Conservation (phyloP, 176 grass and related monocot genomes). For the Bonia amplexicaulis region DNA sequence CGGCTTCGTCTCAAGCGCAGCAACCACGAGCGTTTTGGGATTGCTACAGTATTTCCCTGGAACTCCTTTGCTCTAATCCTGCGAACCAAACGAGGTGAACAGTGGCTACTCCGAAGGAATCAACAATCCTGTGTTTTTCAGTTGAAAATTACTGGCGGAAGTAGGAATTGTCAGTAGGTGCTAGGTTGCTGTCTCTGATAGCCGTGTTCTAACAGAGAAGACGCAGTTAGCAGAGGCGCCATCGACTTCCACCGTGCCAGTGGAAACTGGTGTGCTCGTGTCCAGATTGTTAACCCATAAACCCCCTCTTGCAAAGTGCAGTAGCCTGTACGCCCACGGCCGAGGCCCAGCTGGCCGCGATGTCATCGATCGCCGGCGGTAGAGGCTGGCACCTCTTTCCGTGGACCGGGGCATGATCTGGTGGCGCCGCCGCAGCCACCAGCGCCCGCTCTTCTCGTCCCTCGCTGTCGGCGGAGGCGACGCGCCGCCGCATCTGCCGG, state of each 20-base stretch:
- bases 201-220: neutral
- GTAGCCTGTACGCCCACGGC: neutral
- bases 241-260: too few species aligned
- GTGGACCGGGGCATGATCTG: neutral
- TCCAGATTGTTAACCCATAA: slow-evolving; percentile 22
- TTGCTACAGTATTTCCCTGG: too few species aligned
- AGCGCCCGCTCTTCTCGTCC: slow-evolving; percentile 19
- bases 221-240: accelerated
- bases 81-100: too few species aligned
- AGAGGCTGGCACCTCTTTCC: slow-evolving; percentile 14
- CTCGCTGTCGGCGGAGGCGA: slow-evolving; percentile 1
- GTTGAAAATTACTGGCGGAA: too few species aligned
- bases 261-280: slow-evolving; percentile 7
- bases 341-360: neutral
- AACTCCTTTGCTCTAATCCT: too few species aligned
- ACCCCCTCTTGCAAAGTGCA: slow-evolving; percentile 17
- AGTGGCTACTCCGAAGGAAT: too few species aligned
- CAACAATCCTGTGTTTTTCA: too few species aligned
- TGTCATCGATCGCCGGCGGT: slow-evolving; percentile 32
- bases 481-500: slow-evolving; percentile 55
- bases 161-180: neutral
- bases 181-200: too few species aligned
- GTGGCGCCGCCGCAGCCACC: neutral
- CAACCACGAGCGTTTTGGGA: too few species aligned
- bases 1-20: too few species aligned